Base-by-base conservation (phyloP, 495 filamentous ascomycete species). In the Lasiosphaeriaceae sp. region DNA sequence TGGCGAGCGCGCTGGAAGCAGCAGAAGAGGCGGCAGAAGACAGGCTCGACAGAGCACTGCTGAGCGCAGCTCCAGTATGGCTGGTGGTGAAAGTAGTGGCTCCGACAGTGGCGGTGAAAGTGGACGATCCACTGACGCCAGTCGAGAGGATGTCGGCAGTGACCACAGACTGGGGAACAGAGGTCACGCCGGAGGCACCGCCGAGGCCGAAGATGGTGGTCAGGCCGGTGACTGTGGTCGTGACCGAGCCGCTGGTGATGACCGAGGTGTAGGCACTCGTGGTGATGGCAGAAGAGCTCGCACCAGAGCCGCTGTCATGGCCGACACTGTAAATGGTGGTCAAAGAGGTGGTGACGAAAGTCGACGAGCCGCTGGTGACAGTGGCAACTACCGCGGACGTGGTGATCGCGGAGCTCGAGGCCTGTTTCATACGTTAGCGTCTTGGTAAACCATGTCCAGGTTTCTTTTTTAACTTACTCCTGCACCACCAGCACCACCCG, bases 221-320 rank as follows among this genome's bases (percentile, higher is more conserved):
- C 12, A 39, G 31, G 24, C 64, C 68, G n/a, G 70, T 71, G 37
- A 58, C 41, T 26, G 65, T 68, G 23, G 19, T 21, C 19, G 50
- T 50, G 46, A n/a, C 43, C 2, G 26, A 20, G 54, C 53, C 61
- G 56, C 63, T 64, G 56, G 60, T 64, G 50, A 62, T 55, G 47
- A 55, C 61, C 39, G 65, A 55, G 11, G 74, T 76, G 37, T 65
- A 76, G 35, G 56, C 66, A 52, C 66, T 62, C 37, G 71, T 64
- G 37, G 71, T 71, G 50, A 70, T 55, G 20, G 67, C 49, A 14
- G 66, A 61, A 57, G 61, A 54, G 8, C 61, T 65, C 22, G 44
- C 56, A 19, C 59, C 63, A 47, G 68, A 62, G 58, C 24, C 31
- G 31, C 11, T 50, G 20, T 50, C 56, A 29, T 11, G 21, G 21